These are phyloP conservation scores for Clarkia xantiana DNA, from an alignment of 345 rosid genomes.

Conservation along the genomic window DNA sequence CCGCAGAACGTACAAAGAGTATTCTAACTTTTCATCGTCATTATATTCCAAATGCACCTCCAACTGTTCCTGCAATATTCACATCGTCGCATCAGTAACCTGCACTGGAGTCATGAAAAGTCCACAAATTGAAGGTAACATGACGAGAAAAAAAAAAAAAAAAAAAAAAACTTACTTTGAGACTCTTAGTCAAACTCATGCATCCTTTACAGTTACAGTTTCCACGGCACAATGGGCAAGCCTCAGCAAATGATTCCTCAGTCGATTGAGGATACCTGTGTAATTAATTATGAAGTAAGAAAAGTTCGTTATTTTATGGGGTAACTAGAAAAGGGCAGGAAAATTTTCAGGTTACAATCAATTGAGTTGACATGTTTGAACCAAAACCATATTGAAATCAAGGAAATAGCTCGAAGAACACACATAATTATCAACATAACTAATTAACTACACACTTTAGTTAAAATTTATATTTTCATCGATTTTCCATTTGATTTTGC, in stretches of 20 bases:
- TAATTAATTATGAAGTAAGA: not conserved
- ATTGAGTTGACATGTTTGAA: no score
- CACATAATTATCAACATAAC: no score
- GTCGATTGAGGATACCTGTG: constrained; percentile 19
- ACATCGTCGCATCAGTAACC: not conserved
- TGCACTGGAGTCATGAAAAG: not conserved
- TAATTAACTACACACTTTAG: no score
- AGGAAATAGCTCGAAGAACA: no score
- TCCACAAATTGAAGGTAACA: not conserved
- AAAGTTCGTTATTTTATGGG: not conserved
- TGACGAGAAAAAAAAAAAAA: no score
- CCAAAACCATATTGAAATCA: no score
- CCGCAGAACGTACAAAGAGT: constrained; percentile 20
- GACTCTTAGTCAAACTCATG: constrained; percentile 14
- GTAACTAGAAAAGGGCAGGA: no score
- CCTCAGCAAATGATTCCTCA: constrained; percentile 14
- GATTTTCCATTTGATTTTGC: no score
- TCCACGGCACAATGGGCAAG: constrained; percentile 21
- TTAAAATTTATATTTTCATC: no score
- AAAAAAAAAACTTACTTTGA: constrained; percentile 11
- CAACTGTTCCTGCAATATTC: constrained; percentile 3
- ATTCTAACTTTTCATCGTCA: constrained; percentile 12
- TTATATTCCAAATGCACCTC: constrained; percentile 1
- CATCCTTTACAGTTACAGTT: constrained; percentile 27
- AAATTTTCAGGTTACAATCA: not conserved